phyloP scores from a whole-genome alignment of 495 filamentous ascomycete genomes.

The Pseudevernia furfuracea region DNA sequence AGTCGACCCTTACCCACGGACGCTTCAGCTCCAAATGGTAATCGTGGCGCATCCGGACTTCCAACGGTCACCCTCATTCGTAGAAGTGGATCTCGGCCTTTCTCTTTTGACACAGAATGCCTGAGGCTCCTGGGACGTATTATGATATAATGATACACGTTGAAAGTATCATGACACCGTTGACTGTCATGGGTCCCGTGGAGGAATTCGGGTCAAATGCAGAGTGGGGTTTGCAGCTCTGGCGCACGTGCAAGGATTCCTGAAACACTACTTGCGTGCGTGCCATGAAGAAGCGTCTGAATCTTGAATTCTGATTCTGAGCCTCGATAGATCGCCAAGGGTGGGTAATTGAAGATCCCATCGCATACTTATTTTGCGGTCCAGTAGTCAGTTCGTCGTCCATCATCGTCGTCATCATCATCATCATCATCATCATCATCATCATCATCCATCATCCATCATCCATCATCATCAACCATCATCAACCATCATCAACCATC shows the following conservation, averaged over 20 bases:
- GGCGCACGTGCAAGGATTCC: slow-evolving; percentile 11
- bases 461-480: too few relatives aligned
- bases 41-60: slow-evolving; percentile 14
- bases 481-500: too few relatives aligned
- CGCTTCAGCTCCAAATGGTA: slow-evolving; percentile 18
- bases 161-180: slow-evolving; percentile 3
- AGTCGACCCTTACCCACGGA: background rate
- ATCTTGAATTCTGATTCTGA: background rate
- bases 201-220: slow-evolving; percentile 9
- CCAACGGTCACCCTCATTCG: slow-evolving; percentile 16
- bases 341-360: background rate
- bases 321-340: background rate
- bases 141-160: slow-evolving; percentile 10
- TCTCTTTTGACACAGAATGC: slow-evolving; percentile 6
- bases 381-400: background rate
- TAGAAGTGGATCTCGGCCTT: slow-evolving; percentile 11
- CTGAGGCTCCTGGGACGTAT: slow-evolving; percentile 6
- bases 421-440: too few relatives aligned
- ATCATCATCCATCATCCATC: too few relatives aligned
- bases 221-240: slow-evolving; percentile 6
- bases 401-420: too few relatives aligned
- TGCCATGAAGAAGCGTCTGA: slow-evolving; percentile 5
- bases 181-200: slow-evolving; percentile 12
- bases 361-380: background rate
- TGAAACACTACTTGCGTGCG: slow-evolving; percentile 15